Base-by-base conservation (phyloP, 495 filamentous ascomycete genomes). In the Penicillium turbatum region DNA sequence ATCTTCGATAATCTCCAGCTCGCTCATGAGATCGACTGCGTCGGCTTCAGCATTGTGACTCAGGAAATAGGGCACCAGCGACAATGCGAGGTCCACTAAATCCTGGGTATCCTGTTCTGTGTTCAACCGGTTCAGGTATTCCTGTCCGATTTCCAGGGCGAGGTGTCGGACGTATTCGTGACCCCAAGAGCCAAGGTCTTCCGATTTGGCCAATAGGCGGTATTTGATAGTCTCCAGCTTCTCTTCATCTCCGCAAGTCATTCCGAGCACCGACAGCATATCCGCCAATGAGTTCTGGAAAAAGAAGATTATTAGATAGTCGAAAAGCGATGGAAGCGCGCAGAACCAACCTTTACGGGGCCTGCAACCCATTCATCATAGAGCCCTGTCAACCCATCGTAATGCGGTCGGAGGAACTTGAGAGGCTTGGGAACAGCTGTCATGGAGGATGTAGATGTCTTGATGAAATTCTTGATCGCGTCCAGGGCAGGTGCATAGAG, bases 371-470 rank as follows among this genome's bases (percentile, higher is more conserved):
- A 99, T 61, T 85, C 76, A 38, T 96, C 92, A 76, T 96, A 96
- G 12, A 88, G 76, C 63, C 84, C 85, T 19, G 86, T 86, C 65
- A 99, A 78, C 31, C 86, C 82, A 73, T 89, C 86, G 68, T 96
- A 97, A 67, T 99, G 91, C 48, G 93, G 93, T 70, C 95, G 82
- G 49, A 99, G 82, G 71, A 99, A 97, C 70, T 99, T 99, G 51
- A 99, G 82, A 35, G 93, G 93, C 74, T 97, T 97, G 1, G 93
- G 93, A 50, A 99, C 92, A 36, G 93, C 93, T 16, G 93, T 99
- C 93, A 99, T 97, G 10, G 93, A 99, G 35, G 89, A 95, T 37
- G 93, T 99, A 36, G 93, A 96, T 36, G 95, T 99, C 75, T 95
- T 97, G 75, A 99, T 99, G 63, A 87, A 93, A 62, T 82, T 88